Evolutionary conservation across 148 eudicot genomes (phyloP).

Genomic region (Rhododendron griersonianum): DNA sequence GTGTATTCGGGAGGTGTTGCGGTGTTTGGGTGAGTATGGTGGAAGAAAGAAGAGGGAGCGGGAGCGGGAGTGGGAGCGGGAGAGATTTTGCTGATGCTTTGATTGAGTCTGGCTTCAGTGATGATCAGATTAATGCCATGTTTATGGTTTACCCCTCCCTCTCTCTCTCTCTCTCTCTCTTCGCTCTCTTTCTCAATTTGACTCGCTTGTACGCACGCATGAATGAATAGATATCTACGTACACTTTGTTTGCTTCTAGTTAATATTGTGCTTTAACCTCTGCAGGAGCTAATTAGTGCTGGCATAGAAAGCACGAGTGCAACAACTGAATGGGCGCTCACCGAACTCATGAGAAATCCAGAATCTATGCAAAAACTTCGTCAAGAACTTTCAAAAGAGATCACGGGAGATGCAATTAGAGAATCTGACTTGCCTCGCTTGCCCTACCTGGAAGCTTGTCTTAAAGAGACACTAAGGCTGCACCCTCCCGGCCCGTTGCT

Average conservation of each 20-base stretch:
- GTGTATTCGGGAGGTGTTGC: neutral
- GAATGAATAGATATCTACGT: too few relatives aligned
- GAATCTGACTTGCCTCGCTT: constrained; percentile 1
- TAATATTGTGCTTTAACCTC: neutral
- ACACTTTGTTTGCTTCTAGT: too few relatives aligned
- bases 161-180: neutral
- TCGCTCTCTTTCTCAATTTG: neutral
- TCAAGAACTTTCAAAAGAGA: neutral
- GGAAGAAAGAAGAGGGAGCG: constrained; percentile 2
- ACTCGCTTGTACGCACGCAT: neutral
- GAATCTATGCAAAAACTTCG: neutral
- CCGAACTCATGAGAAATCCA: neutral
- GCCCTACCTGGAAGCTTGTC: constrained; percentile 7
- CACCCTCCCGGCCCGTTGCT: constrained; percentile 11
- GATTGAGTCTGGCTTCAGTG: neutral
- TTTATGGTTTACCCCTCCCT: neutral
- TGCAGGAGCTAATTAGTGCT: constrained; percentile 2
- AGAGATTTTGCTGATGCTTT: constrained; percentile 1
- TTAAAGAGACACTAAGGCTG: constrained; percentile 9
- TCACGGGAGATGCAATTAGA: neutral
- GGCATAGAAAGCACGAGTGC: constrained; percentile 1
- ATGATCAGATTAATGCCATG: constrained; percentile 5
- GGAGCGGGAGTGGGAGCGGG: neutral
- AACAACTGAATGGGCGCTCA: constrained; percentile 4
- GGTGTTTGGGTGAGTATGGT: neutral